A percentile compares a stretch with the other conserved stretches of the same genome.
Evolutionary conservation across 2,329 filamentous ascomycete species (phyloP).

Genomic region (Didymella lethalis): DNA sequence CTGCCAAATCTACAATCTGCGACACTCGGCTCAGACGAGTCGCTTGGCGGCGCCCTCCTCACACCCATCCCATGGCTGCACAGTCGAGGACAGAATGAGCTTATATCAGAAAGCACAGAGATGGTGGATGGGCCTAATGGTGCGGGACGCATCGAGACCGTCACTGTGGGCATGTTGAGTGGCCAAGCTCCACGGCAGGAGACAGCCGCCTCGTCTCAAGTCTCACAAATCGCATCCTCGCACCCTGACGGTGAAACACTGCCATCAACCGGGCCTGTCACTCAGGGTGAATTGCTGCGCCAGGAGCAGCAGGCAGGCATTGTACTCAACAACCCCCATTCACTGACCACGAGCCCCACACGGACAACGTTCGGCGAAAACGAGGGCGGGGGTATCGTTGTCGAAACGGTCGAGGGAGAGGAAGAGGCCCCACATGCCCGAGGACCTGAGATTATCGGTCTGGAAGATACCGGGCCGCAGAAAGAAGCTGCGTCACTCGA

Average conservation of each 20-base stretch:
- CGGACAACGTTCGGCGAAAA: conserved; percentile 39
- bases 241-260: conserved; percentile 49
- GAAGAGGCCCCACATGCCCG: conserved; percentile 78
- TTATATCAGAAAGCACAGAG: conserved; percentile 77
- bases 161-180: conserved; percentile 70
- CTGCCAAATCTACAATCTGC: conserved; percentile 50
- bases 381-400: conserved; percentile 41
- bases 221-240: conserved; percentile 43
- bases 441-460: conserved; percentile 83
- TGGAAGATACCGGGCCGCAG: conserved; percentile 86
- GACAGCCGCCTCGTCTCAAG: conserved; percentile 13
- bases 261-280: conserved; percentile 54
- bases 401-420: conserved; percentile 51
- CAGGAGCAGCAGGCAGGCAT: conserved; percentile 86
- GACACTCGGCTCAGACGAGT: conserved; percentile 81
- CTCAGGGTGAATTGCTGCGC: conserved; percentile 83
- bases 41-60: conserved; percentile 85
- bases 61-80: conserved; percentile 92
- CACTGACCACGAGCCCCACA: conserved; percentile 36
- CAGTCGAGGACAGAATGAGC: conserved; percentile 61
- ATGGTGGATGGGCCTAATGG: conserved; percentile 84
- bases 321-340: conserved; percentile 64
- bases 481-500: conserved; percentile 60
- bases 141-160: conserved; percentile 79
- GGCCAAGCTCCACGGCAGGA: conserved; percentile 23